A percentile compares a stretch with the other conserved stretches of the same genome.
These are phyloP conservation scores for Krasilnikovozyma curviuscula DNA, from an alignment of 768 basidiomycete species.

Conservation along the genomic window DNA sequence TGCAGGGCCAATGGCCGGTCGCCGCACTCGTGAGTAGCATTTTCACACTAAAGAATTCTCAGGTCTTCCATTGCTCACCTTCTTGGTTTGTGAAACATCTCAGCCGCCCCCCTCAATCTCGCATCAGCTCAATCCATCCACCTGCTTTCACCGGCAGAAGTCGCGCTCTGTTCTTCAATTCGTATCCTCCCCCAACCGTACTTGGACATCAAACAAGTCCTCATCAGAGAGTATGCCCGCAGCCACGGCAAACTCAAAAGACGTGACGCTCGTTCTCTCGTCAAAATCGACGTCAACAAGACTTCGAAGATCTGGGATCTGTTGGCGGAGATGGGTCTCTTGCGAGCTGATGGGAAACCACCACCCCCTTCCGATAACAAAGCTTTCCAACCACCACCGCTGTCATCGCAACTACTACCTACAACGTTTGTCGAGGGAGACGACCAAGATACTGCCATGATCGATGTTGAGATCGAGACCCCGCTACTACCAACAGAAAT, in stretches of 20 bases:
- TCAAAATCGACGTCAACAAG: conserved; percentile 86
- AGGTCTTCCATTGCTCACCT: background rate
- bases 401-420: too few relatives aligned
- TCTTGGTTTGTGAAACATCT: background rate
- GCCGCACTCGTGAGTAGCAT: conserved; percentile 7
- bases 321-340: conserved; percentile 38
- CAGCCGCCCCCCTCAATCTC: conserved; percentile 50
- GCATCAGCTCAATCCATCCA: conserved; percentile 78
- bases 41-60: background rate
- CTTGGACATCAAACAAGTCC: conserved; percentile 82
- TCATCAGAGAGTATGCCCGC: conserved; percentile 80
- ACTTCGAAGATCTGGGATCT: conserved; percentile 86
- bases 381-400: too few relatives aligned
- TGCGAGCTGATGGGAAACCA: too few relatives aligned
- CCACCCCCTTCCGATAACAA: too few relatives aligned
- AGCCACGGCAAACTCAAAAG: conserved; percentile 71
- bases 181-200: conserved; percentile 90
- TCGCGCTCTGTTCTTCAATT: conserved; percentile 65
- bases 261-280: conserved; percentile 60
- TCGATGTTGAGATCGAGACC: too few relatives aligned
- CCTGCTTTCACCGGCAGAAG: conserved; percentile 71
- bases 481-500: too few relatives aligned
- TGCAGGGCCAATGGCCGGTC: background rate
- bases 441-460: too few relatives aligned
- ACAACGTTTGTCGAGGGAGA: too few relatives aligned